Conservation (phyloP, 352 stramenopile genomes). For the Globisporangium rhizosaccharum region DNA sequence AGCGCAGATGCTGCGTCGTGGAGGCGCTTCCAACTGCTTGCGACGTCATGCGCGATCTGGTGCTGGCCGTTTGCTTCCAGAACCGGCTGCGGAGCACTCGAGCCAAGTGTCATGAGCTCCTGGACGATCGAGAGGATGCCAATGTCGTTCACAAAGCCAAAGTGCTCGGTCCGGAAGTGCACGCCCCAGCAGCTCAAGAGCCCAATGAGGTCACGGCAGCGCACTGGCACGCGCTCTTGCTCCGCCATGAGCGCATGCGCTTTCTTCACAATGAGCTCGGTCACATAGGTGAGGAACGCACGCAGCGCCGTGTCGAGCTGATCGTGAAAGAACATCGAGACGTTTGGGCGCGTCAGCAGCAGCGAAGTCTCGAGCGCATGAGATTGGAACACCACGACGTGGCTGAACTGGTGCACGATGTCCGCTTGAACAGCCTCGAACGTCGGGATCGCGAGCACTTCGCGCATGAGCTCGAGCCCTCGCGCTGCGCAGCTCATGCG, state of each 20-base stretch:
- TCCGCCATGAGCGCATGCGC: conserved; percentile 7
- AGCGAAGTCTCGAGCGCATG: neutral
- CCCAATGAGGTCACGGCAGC: conserved; percentile 15
- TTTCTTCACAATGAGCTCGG: conserved; percentile 30
- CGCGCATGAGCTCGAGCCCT: conserved; percentile 39
- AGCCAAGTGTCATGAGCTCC: conserved; percentile 16
- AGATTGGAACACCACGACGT: conserved; percentile 38
- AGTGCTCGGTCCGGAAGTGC: conserved; percentile 32
- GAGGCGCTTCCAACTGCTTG: conserved; percentile 10
- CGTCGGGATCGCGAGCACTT: conserved; percentile 34
- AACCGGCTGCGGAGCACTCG: neutral
- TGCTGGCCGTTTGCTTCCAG: neutral
- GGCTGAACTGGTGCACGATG: conserved; percentile 43
- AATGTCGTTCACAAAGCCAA: conserved; percentile 48
- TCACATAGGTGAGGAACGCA: conserved; percentile 30
- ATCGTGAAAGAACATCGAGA: conserved; percentile 28
- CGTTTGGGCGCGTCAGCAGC: conserved; percentile 9
- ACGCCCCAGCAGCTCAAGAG: conserved; percentile 38
- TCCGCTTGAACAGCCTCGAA: conserved; percentile 49
- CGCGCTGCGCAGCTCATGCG: conserved; percentile 31
- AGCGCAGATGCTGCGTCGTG: conserved; percentile 28
- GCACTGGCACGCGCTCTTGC: neutral
- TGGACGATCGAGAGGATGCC: conserved; percentile 34
- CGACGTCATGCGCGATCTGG: neutral
- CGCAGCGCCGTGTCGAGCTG: conserved; percentile 25